These are phyloP conservation scores for Manihot esculenta DNA, from an alignment of 441 rosid species.

Conservation along the genomic window DNA sequence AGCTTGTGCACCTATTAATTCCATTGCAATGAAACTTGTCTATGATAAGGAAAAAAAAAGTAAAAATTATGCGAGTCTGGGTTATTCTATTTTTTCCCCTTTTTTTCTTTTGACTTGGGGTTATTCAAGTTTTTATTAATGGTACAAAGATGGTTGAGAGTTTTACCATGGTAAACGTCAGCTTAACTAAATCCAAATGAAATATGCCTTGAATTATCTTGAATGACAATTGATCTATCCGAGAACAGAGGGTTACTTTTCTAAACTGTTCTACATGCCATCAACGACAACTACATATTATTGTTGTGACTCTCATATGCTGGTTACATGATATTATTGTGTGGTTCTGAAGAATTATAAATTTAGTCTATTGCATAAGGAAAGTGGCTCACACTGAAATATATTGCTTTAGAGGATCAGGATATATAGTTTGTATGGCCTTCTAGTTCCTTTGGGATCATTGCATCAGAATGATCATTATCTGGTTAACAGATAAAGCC, in stretches of 20 bases:
- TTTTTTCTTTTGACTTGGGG: too few species aligned
- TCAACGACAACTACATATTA: neutral
- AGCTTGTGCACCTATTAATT: neutral
- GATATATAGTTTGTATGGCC: slow-evolving; percentile 1
- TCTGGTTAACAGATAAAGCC: slow-evolving; percentile 76
- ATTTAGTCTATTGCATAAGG: neutral
- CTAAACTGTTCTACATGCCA: neutral
- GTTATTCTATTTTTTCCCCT: too few species aligned
- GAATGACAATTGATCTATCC: neutral
- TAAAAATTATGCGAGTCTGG: neutral
- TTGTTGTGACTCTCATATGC: neutral
- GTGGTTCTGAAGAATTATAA: neutral
- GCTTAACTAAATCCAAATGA: neutral
- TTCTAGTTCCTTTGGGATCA: slow-evolving; percentile 6
- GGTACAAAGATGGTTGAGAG: neutral
- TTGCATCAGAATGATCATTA: slow-evolving; percentile 16
- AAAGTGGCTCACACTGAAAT: neutral
- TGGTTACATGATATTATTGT: neutral
- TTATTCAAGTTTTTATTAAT: neutral
- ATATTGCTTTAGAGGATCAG: neutral
- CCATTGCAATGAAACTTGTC: neutral
- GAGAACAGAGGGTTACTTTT: neutral
- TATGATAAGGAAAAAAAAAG: neutral
- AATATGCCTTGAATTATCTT: neutral
- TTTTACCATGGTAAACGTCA: neutral